Conservation (phyloP, 116 monocot species). For the Papilionanthe hybrid region DNA sequence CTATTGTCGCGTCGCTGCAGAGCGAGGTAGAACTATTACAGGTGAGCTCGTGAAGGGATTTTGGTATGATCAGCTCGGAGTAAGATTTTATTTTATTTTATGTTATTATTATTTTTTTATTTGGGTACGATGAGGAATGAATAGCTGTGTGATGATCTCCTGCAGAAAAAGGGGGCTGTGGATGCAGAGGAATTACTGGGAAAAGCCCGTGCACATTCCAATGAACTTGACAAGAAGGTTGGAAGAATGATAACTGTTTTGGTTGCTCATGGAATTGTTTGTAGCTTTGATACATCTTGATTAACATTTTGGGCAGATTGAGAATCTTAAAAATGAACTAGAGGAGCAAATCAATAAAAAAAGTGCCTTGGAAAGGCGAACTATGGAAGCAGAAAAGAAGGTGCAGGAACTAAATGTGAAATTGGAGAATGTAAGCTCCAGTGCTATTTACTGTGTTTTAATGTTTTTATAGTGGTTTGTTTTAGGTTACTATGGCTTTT, state of each 20-base stretch:
- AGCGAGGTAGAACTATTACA: slow-evolving; percentile 28
- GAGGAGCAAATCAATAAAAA: slow-evolving; percentile 22
- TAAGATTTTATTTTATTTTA: too few relatives aligned
- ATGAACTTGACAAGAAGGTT: slow-evolving; percentile 37
- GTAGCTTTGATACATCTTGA: not conserved
- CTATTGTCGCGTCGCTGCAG: slow-evolving; percentile 20
- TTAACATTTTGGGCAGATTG: slow-evolving; percentile 25
- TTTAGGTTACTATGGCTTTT: not conserved
- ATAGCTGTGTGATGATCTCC: not conserved
- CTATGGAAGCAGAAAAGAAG: slow-evolving; percentile 29
- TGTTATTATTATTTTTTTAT: not conserved
- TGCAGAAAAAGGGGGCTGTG: slow-evolving; percentile 21
- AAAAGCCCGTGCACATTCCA: slow-evolving; percentile 24
- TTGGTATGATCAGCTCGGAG: not conserved
- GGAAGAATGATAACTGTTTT: not conserved
- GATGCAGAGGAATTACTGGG: slow-evolving; percentile 19
- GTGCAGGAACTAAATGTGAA: slow-evolving; percentile 28
- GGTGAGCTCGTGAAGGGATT: slow-evolving; percentile 11
- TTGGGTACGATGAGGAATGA: not conserved
- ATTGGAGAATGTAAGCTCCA: slow-evolving; percentile 25
- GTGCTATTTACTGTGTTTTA: not conserved
- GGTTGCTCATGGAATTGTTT: not conserved
- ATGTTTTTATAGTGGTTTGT: not conserved
- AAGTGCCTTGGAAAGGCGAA: slow-evolving; percentile 20
- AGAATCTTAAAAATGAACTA: slow-evolving; percentile 31